These are phyloP conservation scores for Linderniella brevidens DNA, from an alignment of 257 asterid species.

Conservation along the genomic window DNA sequence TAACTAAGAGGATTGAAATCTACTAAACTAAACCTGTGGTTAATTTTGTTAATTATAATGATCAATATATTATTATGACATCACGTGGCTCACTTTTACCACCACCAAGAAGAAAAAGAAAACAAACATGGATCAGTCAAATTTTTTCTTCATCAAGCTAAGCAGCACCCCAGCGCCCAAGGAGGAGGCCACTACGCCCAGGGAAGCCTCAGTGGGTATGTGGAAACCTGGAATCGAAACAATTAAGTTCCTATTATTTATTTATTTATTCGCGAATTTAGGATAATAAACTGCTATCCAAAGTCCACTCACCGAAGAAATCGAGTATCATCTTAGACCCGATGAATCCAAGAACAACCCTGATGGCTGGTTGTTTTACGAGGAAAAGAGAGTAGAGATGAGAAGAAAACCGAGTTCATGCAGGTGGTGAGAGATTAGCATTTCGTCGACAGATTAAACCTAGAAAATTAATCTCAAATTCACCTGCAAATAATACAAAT, in stretches of 20 bases:
- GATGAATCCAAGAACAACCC: slow-evolving; percentile 65
- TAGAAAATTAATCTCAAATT: background rate
- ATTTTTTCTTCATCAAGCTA: slow-evolving; percentile 53
- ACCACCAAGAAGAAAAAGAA: too few relatives aligned
- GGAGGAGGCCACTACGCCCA: slow-evolving; percentile 66
- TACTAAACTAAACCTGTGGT: too few relatives aligned
- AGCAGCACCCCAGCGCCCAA: slow-evolving; percentile 52
- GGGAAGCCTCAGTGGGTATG: slow-evolving; percentile 71
- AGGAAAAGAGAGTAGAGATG: background rate
- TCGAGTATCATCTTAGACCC: slow-evolving; percentile 90
- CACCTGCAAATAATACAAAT: slow-evolving; percentile 91
- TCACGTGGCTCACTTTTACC: too few relatives aligned
- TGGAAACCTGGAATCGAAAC: slow-evolving; percentile 42
- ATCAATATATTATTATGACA: too few relatives aligned
- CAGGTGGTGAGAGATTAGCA: too few relatives aligned
- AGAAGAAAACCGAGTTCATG: background rate
- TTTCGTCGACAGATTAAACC: too few relatives aligned
- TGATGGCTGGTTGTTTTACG: slow-evolving; percentile 70
- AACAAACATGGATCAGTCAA: too few relatives aligned
- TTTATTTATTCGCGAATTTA: too few relatives aligned
- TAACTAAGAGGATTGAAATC: too few relatives aligned
- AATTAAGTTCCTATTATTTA: background rate
- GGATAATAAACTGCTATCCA: too few relatives aligned
- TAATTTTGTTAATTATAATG: too few relatives aligned
- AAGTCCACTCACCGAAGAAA: slow-evolving; percentile 51